Evolutionary conservation across 805 yeast genomes (phyloP).

Genomic region (Wickerhamiella domercqiae): DNA sequence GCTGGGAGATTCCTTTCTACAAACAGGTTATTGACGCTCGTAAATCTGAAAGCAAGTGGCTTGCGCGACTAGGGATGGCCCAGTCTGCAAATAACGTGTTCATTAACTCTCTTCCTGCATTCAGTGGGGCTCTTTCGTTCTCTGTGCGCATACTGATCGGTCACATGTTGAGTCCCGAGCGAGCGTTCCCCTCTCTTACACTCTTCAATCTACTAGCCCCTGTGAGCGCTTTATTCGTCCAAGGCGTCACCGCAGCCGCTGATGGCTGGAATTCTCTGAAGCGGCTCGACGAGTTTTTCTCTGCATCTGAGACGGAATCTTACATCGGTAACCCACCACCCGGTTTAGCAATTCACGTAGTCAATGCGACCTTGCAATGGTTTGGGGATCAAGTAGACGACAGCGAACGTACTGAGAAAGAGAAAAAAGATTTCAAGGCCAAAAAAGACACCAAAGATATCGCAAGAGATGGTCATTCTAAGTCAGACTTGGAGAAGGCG

Average conservation of each 20-base stretch:
- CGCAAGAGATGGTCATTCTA: constrained; percentile 6
- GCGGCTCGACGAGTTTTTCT: constrained; percentile 13
- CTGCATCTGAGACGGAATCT: constrained; percentile 26
- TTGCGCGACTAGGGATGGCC: constrained; percentile 7
- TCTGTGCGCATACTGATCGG: constrained; percentile 8
- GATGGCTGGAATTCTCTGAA: constrained; percentile 24
- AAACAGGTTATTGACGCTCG: constrained; percentile 26
- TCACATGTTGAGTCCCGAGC: constrained; percentile 4
- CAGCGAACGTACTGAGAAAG: too few species aligned
- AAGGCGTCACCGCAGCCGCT: constrained; percentile 29
- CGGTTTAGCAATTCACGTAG: too few species aligned
- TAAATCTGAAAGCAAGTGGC: constrained; percentile 7
- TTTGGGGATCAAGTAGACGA: too few species aligned
- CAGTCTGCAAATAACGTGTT: constrained; percentile 8
- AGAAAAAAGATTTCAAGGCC: constrained; percentile 20
- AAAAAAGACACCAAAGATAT: constrained; percentile 24
- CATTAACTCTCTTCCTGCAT: constrained; percentile 7
- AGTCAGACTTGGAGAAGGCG: constrained; percentile 17
- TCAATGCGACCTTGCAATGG: too few species aligned
- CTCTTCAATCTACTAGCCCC: constrained; percentile 8
- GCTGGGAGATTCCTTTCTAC: constrained; percentile 77
- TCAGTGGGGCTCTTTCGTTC: constrained; percentile 11
- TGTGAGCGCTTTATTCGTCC: constrained; percentile 26
- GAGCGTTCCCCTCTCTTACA: constrained; percentile 12
- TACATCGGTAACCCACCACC: too few species aligned